Percentiles rank a stretch among this genome's conserved stretches.
Evolutionary conservation across 352 stramenopile genomes (phyloP).

Genomic region (Pythium dissimile): DNA sequence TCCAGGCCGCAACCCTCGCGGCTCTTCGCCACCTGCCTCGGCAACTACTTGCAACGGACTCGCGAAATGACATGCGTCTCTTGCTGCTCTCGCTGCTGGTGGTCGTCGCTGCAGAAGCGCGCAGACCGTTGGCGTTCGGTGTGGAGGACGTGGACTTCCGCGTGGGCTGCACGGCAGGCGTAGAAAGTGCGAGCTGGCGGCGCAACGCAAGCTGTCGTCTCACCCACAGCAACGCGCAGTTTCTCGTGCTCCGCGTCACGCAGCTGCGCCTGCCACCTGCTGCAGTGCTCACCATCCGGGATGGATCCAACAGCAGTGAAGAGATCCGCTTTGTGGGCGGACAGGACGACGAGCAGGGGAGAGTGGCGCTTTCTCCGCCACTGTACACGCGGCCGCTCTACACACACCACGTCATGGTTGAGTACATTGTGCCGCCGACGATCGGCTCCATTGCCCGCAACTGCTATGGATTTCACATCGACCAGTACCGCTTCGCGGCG

Average conservation of each 20-base stretch:
- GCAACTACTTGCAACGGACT: no score
- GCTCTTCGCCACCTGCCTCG: no score
- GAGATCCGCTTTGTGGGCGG: not conserved
- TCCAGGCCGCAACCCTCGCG: no score
- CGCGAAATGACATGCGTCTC: no score
- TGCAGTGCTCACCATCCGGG: slow-evolving; percentile 20
- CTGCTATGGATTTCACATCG: slow-evolving; percentile 36
- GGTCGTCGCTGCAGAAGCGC: no score
- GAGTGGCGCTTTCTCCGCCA: slow-evolving; percentile 15
- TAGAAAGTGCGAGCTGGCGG: not conserved
- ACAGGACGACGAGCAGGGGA: no score
- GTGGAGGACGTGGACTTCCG: slow-evolving; percentile 1
- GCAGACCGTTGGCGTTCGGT: no score
- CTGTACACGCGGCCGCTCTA: slow-evolving; percentile 22
- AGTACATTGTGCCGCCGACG: slow-evolving; percentile 15
- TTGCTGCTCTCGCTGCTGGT: no score
- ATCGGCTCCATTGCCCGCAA: not conserved
- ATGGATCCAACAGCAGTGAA: not conserved
- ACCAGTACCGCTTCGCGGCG: slow-evolving; percentile 30
- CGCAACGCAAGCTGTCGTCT: slow-evolving; percentile 24
- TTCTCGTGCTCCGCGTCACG: slow-evolving; percentile 34
- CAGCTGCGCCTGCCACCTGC: slow-evolving; percentile 21
- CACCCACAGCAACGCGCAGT: slow-evolving; percentile 26
- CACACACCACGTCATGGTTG: slow-evolving; percentile 1
- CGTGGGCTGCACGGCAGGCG: not conserved